Percentiles rank a stretch among this genome's conserved stretches.
These are phyloP conservation scores for Trichothecium roseum DNA, from an alignment of 2,329 filamentous ascomycete genomes.

Conservation along the genomic window DNA sequence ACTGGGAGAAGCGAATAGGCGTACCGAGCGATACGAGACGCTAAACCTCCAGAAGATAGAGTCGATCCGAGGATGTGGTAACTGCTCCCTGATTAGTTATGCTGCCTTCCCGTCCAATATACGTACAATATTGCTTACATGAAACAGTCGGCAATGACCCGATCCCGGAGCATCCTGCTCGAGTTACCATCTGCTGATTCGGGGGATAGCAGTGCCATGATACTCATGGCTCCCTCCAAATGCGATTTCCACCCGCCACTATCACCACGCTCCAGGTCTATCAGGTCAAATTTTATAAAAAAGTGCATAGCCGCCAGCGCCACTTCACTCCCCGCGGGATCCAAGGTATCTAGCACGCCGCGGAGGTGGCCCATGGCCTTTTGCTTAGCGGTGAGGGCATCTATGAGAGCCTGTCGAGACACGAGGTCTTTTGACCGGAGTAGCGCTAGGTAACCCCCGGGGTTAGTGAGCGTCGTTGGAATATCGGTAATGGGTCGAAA, in stretches of 20 bases:
- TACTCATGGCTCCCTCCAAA: slow-evolving; percentile 32
- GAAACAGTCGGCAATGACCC: slow-evolving; percentile 36
- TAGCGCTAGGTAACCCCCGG: slow-evolving; percentile 23
- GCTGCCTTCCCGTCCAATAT: neutral
- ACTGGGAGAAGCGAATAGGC: slow-evolving; percentile 26
- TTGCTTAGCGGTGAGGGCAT: slow-evolving; percentile 36
- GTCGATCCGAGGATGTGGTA: slow-evolving; percentile 31
- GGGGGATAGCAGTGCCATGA: slow-evolving; percentile 25
- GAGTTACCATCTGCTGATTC: slow-evolving; percentile 15
- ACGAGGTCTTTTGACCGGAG: slow-evolving; percentile 26
- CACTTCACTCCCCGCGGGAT: slow-evolving; percentile 32
- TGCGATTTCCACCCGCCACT: slow-evolving; percentile 34
- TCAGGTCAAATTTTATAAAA: slow-evolving; percentile 40
- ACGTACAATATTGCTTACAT: slow-evolving; percentile 21
- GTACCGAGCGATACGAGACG: slow-evolving; percentile 26
- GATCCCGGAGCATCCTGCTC: slow-evolving; percentile 29
- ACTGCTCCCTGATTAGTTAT: slow-evolving; percentile 12
- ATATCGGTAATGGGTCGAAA: slow-evolving; percentile 22
- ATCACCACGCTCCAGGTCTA: slow-evolving; percentile 32
- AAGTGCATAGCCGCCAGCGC: slow-evolving; percentile 37
- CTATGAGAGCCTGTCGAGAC: slow-evolving; percentile 29
- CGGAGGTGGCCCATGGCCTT: slow-evolving; percentile 33
- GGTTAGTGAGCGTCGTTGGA: slow-evolving; percentile 19
- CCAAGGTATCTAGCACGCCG: slow-evolving; percentile 25
- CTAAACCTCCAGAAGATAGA: slow-evolving; percentile 22